Evolutionary conservation across 192 early-diverging fungal species (phyloP), one percentile per base, ranked within the genome.

Genomic region (Umbelopsis sp.): DNA sequence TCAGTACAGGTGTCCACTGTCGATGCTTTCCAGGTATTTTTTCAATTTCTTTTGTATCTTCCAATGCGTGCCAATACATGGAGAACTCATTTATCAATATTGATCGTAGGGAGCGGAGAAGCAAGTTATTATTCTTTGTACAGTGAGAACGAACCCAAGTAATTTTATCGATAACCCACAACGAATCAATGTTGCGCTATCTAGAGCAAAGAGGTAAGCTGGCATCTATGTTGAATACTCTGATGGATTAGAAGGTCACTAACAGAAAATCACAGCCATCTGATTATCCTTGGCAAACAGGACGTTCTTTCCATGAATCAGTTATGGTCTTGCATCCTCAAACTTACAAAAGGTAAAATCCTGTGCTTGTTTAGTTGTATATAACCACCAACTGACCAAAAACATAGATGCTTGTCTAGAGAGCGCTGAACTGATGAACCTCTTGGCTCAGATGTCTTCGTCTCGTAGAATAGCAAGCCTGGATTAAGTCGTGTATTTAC

Each of bases 151-250:
- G 25, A 62, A 74, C 21, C 70, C 73, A 6, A 81, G 71, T 44
- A 82, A 81, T 8, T 94, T 94, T 70, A 90, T 92, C 50, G 90
- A 92, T 52, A 86, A 87, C 36, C 73, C 71, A 17, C 80, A 89
- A 20, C 82, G 92, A 31, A 80, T 94, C 41, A 94, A 94, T 71
- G 92, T 94, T 11, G 85, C 92, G 8, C 53, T 94, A 24, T 93
- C 92, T 0, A 74, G 92, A 36, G 89, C 89, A 29, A 91, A 91
- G 72, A 71, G 88, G 85, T 91, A 77, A 65, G 31, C 3, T 4
- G 2, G 12, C 12, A 1, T 34, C 31, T 11, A 31, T 43, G 65
- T 17, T 21, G 29, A 65, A 2, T 29, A 56, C 7, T 3, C 20
- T 49, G 3, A 50, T 38, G 3, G 0, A 24, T 3, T 6, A 3